phyloP scores from a whole-genome alignment of 2,329 filamentous ascomycete species.

The Fusarium algeriense region DNA sequence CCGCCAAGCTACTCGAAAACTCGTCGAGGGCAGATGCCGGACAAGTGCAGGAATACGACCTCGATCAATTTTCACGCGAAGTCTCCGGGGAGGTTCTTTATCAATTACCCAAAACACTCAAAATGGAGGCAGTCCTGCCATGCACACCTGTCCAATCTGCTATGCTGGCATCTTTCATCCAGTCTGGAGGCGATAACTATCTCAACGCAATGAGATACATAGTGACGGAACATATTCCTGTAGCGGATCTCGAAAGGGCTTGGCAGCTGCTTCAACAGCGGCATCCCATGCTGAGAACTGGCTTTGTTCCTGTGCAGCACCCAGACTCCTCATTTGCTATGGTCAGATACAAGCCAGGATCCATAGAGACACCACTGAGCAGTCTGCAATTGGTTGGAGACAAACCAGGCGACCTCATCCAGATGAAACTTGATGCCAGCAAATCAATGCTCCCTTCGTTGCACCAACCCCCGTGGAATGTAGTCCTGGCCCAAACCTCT shows the following conservation, averaged over 20 bases:
- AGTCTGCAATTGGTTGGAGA: not conserved
- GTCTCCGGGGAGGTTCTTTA: slow-evolving; percentile 48
- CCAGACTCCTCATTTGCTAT: slow-evolving; percentile 76
- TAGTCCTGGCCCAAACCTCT: slow-evolving; percentile 60
- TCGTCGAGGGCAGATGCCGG: slow-evolving; percentile 3
- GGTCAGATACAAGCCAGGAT: slow-evolving; percentile 66
- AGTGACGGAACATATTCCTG: slow-evolving; percentile 57
- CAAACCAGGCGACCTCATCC: slow-evolving; percentile 47
- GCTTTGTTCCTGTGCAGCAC: slow-evolving; percentile 75
- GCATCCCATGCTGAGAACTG: slow-evolving; percentile 81
- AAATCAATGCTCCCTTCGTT: slow-evolving; percentile 57
- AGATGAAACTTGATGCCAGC: slow-evolving; percentile 55
- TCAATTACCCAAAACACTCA: slow-evolving; percentile 29
- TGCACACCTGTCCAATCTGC: slow-evolving; percentile 85
- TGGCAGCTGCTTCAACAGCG: slow-evolving; percentile 67
- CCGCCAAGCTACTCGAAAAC: slow-evolving; percentile 44
- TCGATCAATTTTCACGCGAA: slow-evolving; percentile 54
- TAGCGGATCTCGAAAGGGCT: slow-evolving; percentile 62
- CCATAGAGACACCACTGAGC: slow-evolving; percentile 28
- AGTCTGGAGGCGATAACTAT: slow-evolving; percentile 76
- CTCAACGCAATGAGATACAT: slow-evolving; percentile 77
- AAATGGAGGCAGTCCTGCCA: slow-evolving; percentile 73
- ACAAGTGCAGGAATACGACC: slow-evolving; percentile 51
- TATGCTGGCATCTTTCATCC: slow-evolving; percentile 80
- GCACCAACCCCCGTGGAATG: slow-evolving; percentile 72